A percentile compares a stretch with the other conserved stretches of the same genome.
These are phyloP conservation scores for Onygena corvina DNA, from an alignment of 2,329 filamentous ascomycete genomes.

Conservation along the genomic window DNA sequence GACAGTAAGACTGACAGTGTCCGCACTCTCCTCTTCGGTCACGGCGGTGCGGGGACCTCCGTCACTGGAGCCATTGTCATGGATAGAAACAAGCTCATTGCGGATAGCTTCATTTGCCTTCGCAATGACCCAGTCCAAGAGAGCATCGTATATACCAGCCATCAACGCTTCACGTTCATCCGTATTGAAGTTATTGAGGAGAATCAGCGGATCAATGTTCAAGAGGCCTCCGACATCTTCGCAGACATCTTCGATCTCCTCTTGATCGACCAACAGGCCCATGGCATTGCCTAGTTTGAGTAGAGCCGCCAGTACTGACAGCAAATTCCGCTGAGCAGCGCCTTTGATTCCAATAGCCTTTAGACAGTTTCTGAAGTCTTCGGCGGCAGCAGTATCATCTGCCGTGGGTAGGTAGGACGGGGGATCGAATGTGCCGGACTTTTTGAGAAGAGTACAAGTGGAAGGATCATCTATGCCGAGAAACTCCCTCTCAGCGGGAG, in stretches of 20 bases:
- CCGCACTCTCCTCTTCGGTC: constrained; percentile 58
- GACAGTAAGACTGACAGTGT: constrained; percentile 80
- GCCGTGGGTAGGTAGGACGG: constrained; percentile 83
- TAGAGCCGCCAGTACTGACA: constrained; percentile 73
- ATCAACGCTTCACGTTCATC: constrained; percentile 74
- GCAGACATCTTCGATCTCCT: constrained; percentile 71
- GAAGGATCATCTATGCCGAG: constrained; percentile 66
- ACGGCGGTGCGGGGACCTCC: constrained; percentile 47
- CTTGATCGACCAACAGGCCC: constrained; percentile 71
- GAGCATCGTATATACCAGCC: constrained; percentile 76
- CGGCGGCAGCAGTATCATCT: constrained; percentile 82
- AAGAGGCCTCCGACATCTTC: constrained; percentile 81
- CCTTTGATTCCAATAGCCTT: constrained; percentile 94
- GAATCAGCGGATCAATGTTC: constrained; percentile 72
- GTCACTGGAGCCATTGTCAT: constrained; percentile 53
- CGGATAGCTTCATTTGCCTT: constrained; percentile 81
- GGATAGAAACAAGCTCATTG: constrained; percentile 56
- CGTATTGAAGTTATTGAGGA: constrained; percentile 66
- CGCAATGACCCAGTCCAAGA: constrained; percentile 86
- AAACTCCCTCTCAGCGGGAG: constrained; percentile 77
- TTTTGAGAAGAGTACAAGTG: constrained; percentile 64
- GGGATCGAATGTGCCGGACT: constrained; percentile 72
- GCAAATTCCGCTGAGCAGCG: constrained; percentile 63
- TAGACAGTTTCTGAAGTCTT: constrained; percentile 77
- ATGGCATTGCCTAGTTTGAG: constrained; percentile 86